Conservation (phyloP, 169 alveolate species). For the Cryptosporidium canis region DNA sequence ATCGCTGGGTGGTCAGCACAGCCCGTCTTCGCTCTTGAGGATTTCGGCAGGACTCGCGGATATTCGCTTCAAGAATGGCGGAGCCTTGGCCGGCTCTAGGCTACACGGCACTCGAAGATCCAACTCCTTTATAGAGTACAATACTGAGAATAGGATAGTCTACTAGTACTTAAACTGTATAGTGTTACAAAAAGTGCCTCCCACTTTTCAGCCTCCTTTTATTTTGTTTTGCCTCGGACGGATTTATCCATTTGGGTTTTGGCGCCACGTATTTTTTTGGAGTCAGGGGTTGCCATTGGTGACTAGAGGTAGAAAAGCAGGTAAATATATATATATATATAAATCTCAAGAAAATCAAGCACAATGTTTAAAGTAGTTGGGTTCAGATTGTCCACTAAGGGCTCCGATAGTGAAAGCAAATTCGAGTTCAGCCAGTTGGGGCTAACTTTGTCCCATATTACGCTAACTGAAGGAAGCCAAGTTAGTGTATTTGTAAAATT, state of each 20-base stretch:
- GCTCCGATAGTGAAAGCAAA: too few relatives aligned
- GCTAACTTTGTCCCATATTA: constrained; percentile 44
- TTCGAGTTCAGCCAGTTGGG: constrained; percentile 36
- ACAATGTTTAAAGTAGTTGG: constrained; percentile 47
- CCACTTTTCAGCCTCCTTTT: background rate
- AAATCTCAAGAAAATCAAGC: background rate
- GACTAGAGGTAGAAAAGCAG: background rate
- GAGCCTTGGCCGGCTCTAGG: background rate
- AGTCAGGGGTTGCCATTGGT: background rate
- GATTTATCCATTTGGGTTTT: background rate
- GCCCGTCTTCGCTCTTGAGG: background rate
- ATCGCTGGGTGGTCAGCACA: background rate
- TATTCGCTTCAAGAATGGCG: background rate
- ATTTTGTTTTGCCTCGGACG: background rate
- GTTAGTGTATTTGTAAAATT: constrained; percentile 35
- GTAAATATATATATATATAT: background rate
- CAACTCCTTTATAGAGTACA: background rate
- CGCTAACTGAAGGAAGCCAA: constrained; percentile 47
- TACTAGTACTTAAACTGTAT: background rate
- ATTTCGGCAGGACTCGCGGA: background rate
- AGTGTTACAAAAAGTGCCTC: background rate
- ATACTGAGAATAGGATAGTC: background rate
- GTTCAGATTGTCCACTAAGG: constrained; percentile 37
- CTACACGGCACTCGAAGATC: background rate
- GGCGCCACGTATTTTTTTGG: background rate